Base-by-base conservation (phyloP, 1,139 yeast genomes). In the Debaryomycetaceae sp. region DNA sequence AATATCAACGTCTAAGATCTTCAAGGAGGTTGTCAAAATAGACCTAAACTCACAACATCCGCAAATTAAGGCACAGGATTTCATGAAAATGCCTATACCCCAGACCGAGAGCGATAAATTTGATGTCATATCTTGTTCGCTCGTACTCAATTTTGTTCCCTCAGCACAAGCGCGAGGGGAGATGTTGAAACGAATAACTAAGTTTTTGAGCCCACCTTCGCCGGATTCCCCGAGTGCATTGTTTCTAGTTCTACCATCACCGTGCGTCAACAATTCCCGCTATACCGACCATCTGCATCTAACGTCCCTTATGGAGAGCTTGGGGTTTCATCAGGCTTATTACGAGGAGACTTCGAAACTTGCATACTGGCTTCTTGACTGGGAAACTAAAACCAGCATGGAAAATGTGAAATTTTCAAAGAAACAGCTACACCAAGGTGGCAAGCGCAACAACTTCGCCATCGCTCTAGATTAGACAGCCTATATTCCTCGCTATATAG, bases 131-230 rank as follows among this genome's bases (percentile, higher is more conserved):
- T 87, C 96, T 4, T 84, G 96, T 50, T 89, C 97, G 0, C 65
- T 91, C 49, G 99, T 91, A 36, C 71, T 91, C 17, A 91, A 91
- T 59, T 91, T 88, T 63, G 97, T 91, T 0, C 89, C 96, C 0
- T 80, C 81, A 1, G 81, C 91, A 0, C 58, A 57, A 13, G 78
- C 70, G 27, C 66, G 99, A 42, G 97, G 97, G 1, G 79, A 77
- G 9, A 90, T 91, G 97, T 68, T 90, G 50, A 54, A 58, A 31
- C 63, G 87, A 47, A 78, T 89, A 4, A 71, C 81, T 2, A 49
- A 70, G 35, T 91, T 89, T 59, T 66, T 89, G 41, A 67, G 66
- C 38, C 53, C 56, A 1, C 72, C 72, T 1, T 51, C 56, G 1
- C 47, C 50, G 1, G 49, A 50, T 4, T 42, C 52, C 6, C 27